These are phyloP conservation scores for Mortierella claussenii DNA, from an alignment of 192 early-diverging fungal genomes.

Conservation along the genomic window DNA sequence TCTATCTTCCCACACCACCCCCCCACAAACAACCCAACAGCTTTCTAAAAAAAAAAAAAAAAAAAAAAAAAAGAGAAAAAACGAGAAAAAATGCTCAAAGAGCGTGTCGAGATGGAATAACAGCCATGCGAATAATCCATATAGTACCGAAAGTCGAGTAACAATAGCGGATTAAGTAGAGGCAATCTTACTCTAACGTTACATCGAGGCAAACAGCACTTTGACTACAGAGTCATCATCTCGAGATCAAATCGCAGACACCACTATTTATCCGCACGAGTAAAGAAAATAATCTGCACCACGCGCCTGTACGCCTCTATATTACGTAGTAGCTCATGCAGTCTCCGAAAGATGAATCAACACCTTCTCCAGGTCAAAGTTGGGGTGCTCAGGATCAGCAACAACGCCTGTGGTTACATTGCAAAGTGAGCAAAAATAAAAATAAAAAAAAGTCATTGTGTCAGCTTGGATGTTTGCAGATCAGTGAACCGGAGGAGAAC, in stretches of 20 bases:
- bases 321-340: constrained; percentile 16
- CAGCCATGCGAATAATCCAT: no score
- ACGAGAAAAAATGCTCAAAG: background rate
- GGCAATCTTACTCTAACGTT: background rate
- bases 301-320: background rate
- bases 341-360: constrained; percentile 54
- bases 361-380: constrained; percentile 69
- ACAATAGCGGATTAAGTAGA: no score
- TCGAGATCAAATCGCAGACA: no score
- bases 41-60: no score
- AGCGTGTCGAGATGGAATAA: no score
- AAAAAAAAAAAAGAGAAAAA: background rate
- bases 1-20: no score
- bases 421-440: background rate
- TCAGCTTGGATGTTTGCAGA: no score
- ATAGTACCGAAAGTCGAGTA: no score
- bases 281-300: background rate
- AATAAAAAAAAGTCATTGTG: background rate
- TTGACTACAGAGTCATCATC: no score
- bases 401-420: constrained; percentile 38
- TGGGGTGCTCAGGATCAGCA: constrained; percentile 63
- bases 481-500: no score
- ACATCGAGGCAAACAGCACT: no score
- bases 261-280: background rate
- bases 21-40: no score